Percentiles rank a stretch among this genome's conserved stretches.
These are phyloP conservation scores for Psidium guajava DNA, from an alignment of 345 rosid genomes.

Conservation along the genomic window DNA sequence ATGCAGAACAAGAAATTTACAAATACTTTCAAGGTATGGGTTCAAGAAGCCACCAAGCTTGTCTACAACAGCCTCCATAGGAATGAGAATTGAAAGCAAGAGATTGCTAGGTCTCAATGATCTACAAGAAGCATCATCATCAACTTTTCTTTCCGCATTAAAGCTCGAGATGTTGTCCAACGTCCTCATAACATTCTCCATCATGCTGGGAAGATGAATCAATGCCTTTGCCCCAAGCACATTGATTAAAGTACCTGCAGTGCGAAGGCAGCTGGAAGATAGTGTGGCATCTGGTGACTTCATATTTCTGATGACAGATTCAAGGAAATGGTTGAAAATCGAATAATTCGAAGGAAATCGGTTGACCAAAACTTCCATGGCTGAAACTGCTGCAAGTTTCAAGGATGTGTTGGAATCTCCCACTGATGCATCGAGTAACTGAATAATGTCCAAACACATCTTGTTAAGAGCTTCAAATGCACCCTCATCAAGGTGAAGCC, in stretches of 20 bases:
- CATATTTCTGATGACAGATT: conserved; percentile 48
- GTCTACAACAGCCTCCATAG: conserved; percentile 78
- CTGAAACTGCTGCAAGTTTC: conserved; percentile 60
- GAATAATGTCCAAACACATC: conserved; percentile 63
- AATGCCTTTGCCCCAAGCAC: conserved; percentile 86
- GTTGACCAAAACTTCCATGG: conserved; percentile 64
- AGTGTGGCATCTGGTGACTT: conserved; percentile 40
- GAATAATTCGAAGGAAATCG: conserved; percentile 58
- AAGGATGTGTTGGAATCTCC: conserved; percentile 42
- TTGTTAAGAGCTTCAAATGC: conserved; percentile 38
- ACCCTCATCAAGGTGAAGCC: conserved; percentile 50
- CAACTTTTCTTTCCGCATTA: conserved; percentile 7
- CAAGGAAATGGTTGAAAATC: conserved; percentile 60
- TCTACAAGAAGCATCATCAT: conserved; percentile 9
- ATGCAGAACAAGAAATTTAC: conserved; percentile 48
- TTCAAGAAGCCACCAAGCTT: conserved; percentile 86
- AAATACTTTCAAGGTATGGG: conserved; percentile 74
- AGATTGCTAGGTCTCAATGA: conserved; percentile 13
- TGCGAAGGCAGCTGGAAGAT: conserved; percentile 68
- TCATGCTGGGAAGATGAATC: conserved; percentile 56
- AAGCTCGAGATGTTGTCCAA: conserved; percentile 16
- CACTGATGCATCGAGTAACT: conserved; percentile 34
- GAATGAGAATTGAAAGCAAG: conserved; percentile 56
- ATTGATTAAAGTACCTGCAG: conserved; percentile 65
- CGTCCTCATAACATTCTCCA: conserved; percentile 46